Evolutionary conservation across 140 eudicot species (phyloP).

Genomic region (Flaveria floridana): DNA sequence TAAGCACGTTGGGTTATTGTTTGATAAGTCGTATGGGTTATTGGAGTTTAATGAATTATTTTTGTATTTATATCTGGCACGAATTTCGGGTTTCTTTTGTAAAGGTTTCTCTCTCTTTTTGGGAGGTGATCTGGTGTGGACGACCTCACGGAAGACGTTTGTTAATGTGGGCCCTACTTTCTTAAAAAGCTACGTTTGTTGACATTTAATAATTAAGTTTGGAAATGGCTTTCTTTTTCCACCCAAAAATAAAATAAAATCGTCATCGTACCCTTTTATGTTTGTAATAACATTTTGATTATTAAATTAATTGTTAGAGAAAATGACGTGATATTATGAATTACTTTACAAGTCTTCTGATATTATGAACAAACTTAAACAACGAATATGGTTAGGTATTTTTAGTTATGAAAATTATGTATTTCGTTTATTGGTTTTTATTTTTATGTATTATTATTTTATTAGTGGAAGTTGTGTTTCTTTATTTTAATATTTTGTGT

Average conservation of each 20-base stretch:
- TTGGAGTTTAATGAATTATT: background rate
- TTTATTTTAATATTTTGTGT: too few relatives aligned
- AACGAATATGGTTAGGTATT: too few relatives aligned
- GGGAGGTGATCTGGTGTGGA: constrained; percentile 25
- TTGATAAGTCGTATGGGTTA: background rate
- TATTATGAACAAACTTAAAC: too few relatives aligned
- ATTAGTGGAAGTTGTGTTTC: too few relatives aligned
- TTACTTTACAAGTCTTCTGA: too few relatives aligned
- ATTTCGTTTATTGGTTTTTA: too few relatives aligned
- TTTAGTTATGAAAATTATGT: too few relatives aligned
- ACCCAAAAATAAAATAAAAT: background rate
- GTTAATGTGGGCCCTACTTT: constrained; percentile 18
- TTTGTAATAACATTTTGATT: too few relatives aligned
- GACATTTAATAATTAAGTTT: background rate
- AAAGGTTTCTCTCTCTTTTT: constrained; percentile 14
- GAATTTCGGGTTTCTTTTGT: constrained; percentile 21
- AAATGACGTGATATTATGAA: too few relatives aligned
- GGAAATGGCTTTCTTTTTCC: constrained; percentile 20
- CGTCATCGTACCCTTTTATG: background rate
- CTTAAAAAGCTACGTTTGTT: background rate
- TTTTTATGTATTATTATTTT: too few relatives aligned
- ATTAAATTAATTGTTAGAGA: too few relatives aligned
- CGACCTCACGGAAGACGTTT: constrained; percentile 21
- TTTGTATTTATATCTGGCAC: constrained; percentile 24
- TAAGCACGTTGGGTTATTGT: accelerated